phyloP scores from a whole-genome alignment of 2,329 filamentous ascomycete genomes.

The Diaporthe capsici region DNA sequence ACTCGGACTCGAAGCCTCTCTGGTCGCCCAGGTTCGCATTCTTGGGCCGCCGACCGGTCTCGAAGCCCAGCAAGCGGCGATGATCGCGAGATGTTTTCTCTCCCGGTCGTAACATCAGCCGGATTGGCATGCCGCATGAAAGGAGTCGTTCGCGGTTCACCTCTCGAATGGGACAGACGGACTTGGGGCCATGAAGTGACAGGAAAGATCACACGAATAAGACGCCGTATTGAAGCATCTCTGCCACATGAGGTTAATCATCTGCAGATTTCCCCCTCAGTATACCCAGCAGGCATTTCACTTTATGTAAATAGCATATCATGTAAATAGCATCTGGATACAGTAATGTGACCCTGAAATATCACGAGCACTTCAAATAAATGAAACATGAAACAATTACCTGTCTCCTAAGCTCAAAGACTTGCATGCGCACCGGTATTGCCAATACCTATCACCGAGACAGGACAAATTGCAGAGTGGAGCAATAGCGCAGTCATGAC shows the following conservation, averaged over 20 bases:
- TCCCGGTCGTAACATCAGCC: background rate
- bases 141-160: background rate
- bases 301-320: background rate
- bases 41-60: conserved; percentile 1
- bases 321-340: background rate
- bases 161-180: background rate
- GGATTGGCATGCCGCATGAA: background rate
- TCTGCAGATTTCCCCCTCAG: too few relatives aligned
- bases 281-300: background rate
- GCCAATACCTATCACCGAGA: too few relatives aligned
- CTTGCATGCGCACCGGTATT: background rate
- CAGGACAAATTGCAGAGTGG: background rate
- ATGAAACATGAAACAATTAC: background rate
- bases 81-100: background rate
- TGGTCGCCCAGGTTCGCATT: conserved; percentile 9
- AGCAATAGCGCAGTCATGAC: background rate
- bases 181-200: background rate
- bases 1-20: conserved; percentile 16
- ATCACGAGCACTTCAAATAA: background rate
- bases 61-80: conserved; percentile 5
- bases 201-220: background rate
- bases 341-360: background rate
- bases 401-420: background rate
- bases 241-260: too few relatives aligned
- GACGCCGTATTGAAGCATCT: too few relatives aligned